Percentiles rank a stretch among this genome's conserved stretches.
These are phyloP conservation scores for Fomes fomentarius DNA, from an alignment of 1,284 basidiomycete species.

Conservation along the genomic window DNA sequence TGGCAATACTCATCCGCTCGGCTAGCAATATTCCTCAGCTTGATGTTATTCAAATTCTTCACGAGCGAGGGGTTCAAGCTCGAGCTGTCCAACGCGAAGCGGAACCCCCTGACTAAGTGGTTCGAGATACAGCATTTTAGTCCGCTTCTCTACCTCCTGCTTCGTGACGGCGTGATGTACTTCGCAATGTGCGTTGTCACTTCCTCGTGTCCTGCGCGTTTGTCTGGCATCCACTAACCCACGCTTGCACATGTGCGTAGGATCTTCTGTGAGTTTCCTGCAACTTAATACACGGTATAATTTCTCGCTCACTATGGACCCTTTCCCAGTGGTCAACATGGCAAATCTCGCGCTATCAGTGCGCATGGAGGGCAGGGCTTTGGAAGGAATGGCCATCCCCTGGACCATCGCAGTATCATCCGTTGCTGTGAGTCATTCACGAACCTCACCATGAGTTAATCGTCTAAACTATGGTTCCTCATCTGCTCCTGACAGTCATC, in stretches of 20 bases:
- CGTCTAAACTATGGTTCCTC: not conserved
- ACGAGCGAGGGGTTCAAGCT: slow-evolving; percentile 6
- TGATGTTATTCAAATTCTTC: slow-evolving; percentile 9
- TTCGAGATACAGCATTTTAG: slow-evolving; percentile 6
- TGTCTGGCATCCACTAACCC: not conserved
- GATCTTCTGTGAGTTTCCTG: slow-evolving; percentile 4
- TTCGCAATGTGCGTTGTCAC: slow-evolving; percentile 1
- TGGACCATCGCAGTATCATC: slow-evolving; percentile 10
- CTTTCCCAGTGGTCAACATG: not conserved
- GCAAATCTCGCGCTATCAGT: slow-evolving; percentile 4
- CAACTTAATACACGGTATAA: too few relatives aligned
- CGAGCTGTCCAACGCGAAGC: not conserved
- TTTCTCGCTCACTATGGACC: not conserved
- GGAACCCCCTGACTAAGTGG: slow-evolving; percentile 4
- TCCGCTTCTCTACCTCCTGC: slow-evolving; percentile 5
- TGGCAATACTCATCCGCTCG: not conserved
- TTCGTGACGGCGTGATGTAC: slow-evolving; percentile 5
- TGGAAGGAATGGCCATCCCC: slow-evolving; percentile 7
- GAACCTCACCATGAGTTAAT: not conserved
- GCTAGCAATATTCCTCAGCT: not conserved
- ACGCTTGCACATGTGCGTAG: not conserved
- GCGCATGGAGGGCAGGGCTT: slow-evolving; percentile 4
- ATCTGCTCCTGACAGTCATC: slow-evolving; percentile 1
- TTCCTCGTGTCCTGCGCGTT: too few relatives aligned
- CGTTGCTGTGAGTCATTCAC: slow-evolving; percentile 1